Conservation (phyloP, 805 yeast genomes). For the Kuraishia borneana region DNA sequence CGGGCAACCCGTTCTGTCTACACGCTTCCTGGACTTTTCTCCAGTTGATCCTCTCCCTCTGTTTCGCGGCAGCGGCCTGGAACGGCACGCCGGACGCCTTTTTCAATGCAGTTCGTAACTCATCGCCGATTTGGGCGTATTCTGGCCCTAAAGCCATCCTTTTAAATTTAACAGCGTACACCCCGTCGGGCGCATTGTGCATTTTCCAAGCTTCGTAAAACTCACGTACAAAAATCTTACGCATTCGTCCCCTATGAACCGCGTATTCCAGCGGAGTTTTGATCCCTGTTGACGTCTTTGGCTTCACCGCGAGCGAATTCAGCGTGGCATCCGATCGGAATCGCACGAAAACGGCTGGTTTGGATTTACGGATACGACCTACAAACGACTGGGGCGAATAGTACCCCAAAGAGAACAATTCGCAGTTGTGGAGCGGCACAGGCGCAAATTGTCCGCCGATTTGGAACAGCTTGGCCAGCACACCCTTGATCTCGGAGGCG, state of each 20-base stretch:
- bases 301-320: no score
- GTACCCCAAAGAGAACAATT: slow-evolving; percentile 7
- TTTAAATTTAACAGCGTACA: no score
- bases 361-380: slow-evolving; percentile 18
- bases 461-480: background rate
- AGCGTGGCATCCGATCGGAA: slow-evolving; percentile 10
- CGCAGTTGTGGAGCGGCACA: background rate
- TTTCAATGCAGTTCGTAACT: slow-evolving; percentile 6
- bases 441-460: background rate
- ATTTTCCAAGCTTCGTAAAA: slow-evolving; percentile 8
- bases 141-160: no score
- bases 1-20: no score
- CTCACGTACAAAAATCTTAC: slow-evolving; percentile 9
- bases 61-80: slow-evolving; percentile 2
- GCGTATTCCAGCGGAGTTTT: slow-evolving; percentile 6
- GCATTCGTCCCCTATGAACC: slow-evolving; percentile 8
- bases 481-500: background rate
- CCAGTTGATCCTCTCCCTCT: background rate
- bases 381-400: slow-evolving; percentile 11
- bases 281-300: background rate
- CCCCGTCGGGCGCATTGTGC: slow-evolving; percentile 10
- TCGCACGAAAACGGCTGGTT: slow-evolving; percentile 15
- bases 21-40: background rate
- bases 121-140: no score
- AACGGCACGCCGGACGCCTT: slow-evolving; percentile 9